Evolutionary conservation across 1,284 basidiomycete species (phyloP).

Genomic region (Bondarzewia mesenterica): DNA sequence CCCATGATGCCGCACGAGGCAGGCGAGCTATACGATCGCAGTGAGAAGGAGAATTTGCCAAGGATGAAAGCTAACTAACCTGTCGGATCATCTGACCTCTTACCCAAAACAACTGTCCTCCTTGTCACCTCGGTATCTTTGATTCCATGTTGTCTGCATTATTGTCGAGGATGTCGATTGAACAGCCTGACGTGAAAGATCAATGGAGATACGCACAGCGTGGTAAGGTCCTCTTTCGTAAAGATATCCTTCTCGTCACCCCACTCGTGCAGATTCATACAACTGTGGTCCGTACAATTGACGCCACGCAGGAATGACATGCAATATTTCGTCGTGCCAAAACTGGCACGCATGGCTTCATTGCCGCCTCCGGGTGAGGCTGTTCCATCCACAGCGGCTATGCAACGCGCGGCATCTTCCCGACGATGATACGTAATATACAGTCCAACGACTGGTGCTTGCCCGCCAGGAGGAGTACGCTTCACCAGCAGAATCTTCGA

Average conservation of each 20-base stretch:
- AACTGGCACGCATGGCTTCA: conserved; percentile 85
- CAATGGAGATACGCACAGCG: conserved; percentile 50
- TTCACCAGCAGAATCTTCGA: conserved; percentile 93
- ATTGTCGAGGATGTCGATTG: neutral
- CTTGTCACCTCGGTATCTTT: conserved; percentile 71
- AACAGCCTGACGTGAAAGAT: conserved; percentile 1
- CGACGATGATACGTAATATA: conserved; percentile 96
- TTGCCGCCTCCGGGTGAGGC: conserved; percentile 74
- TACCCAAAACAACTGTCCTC: conserved; percentile 35
- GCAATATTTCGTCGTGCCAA: conserved; percentile 98
- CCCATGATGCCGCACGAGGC: conserved; percentile 84
- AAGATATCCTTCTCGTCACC: conserved; percentile 98
- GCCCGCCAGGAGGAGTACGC: conserved; percentile 70
- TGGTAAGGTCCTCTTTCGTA: conserved; percentile 87
- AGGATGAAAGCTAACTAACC: conserved; percentile 33
- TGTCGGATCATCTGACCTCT: conserved; percentile 53
- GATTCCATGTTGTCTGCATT: conserved; percentile 77
- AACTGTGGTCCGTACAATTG: conserved; percentile 82
- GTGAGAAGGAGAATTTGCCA: conserved; percentile 19
- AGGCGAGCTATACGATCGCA: conserved; percentile 35
- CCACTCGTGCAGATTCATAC: conserved; percentile 96
- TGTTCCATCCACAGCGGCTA: conserved; percentile 88
- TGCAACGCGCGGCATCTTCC: conserved; percentile 92
- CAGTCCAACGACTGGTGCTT: conserved; percentile 78
- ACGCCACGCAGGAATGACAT: conserved; percentile 89